These are phyloP conservation scores for Jaapia argillacea DNA, from an alignment of 768 basidiomycete genomes.

Conservation along the genomic window DNA sequence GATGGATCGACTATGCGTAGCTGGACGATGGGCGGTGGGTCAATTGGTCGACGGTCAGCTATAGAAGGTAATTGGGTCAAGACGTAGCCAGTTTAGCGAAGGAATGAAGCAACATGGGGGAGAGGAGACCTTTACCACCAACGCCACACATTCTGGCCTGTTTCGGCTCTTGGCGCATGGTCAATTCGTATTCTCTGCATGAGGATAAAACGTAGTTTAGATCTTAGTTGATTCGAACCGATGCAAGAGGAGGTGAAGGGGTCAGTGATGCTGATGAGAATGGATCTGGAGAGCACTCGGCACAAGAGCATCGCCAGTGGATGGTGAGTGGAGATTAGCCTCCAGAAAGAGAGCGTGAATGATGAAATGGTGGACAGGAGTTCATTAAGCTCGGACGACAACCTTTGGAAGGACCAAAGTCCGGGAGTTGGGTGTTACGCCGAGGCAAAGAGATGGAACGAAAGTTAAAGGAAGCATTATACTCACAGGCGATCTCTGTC, in stretches of 20 bases:
- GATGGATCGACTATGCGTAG: conserved; percentile 74
- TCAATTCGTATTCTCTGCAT: conserved; percentile 80
- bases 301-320: too few relatives aligned
- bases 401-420: too few relatives aligned
- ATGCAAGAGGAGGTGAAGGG: background rate
- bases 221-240: conserved; percentile 1
- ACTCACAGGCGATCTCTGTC: too few relatives aligned
- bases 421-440: too few relatives aligned
- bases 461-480: too few relatives aligned
- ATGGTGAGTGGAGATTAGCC: too few relatives aligned
- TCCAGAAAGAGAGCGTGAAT: too few relatives aligned
- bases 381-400: too few relatives aligned
- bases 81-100: background rate
- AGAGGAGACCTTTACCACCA: conserved; percentile 38
- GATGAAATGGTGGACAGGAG: too few relatives aligned
- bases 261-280: too few relatives aligned
- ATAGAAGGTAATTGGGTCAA: conserved; percentile 6
- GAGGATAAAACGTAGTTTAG: conserved; percentile 4
- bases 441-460: too few relatives aligned
- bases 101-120: conserved; percentile 2
- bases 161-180: conserved; percentile 84
- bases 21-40: conserved; percentile 96
- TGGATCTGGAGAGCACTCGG: too few relatives aligned
- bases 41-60: conserved; percentile 94
- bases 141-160: conserved; percentile 89